Base-by-base conservation (phyloP, 139 green algal species). In the Tetratostichococcus sp. region DNA sequence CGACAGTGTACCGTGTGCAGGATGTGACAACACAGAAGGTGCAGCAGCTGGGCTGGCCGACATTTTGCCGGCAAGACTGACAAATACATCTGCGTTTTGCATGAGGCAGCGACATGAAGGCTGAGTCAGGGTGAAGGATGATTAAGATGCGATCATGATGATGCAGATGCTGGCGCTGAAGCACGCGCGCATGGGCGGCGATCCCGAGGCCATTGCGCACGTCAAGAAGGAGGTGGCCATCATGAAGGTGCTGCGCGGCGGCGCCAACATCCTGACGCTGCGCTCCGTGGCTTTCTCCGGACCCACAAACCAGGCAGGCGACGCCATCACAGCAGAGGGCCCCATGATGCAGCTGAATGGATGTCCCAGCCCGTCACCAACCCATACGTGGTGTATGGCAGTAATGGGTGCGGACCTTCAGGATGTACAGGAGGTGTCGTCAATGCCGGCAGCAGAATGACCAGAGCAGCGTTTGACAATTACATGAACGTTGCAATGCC, bases 101-200 rank as follows among this genome's bases (percentile, higher is more conserved):
- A n/a, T n/a, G n/a, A n/a, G n/a, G n/a, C n/a, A n/a, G n/a, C n/a
- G n/a, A n/a, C n/a, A n/a, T n/a, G n/a, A n/a, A n/a, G n/a, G n/a
- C n/a, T n/a, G n/a, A n/a, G n/a, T n/a, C n/a, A n/a, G n/a, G n/a
- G n/a, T 50, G 8, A 50, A 14, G 8, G 39, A 14, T 50, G 8
- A 50, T 50, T 14, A 50, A 50, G 39, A 14, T 14, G 39, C 39
- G 8, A 14, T 14, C 14, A 8, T 14, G 14, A 22, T 8, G 2
- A 26, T 26, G 50, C 50, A 62, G 50, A 23, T 62, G 14, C 50
- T 62, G 50, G 50, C 92, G 0, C 81, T 97, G 0, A 96, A 97
- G 77, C 92, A 96, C 74, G 83, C 94, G 39, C 78, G 85, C 14
- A 67, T 96, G 30, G 71, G 35, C 28, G 86, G 78, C 2, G 87